A percentile compares a stretch with the other conserved stretches of the same genome.
Conservation (phyloP, 768 basidiomycete species). For the Boletus eberwhitei region DNA sequence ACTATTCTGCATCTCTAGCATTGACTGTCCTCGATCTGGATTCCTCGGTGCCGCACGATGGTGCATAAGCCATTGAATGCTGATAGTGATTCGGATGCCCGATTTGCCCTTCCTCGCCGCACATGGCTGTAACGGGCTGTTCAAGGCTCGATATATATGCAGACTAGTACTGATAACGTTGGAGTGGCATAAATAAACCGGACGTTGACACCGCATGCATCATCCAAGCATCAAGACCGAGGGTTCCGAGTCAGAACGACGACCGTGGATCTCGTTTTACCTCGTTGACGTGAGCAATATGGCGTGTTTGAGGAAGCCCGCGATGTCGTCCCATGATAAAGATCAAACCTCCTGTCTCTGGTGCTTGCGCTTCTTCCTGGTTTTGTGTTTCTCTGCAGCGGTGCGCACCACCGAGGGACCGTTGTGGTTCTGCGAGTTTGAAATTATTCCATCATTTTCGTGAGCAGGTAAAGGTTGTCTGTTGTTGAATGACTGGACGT, state of each 20-base stretch:
- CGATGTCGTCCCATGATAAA: too few relatives aligned
- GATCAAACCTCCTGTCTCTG: too few relatives aligned
- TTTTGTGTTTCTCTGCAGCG: too few relatives aligned
- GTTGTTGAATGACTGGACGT: background rate
- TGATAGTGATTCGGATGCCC: background rate
- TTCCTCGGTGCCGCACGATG: background rate
- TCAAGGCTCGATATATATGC: background rate
- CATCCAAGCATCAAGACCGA: background rate
- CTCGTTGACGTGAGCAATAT: too few relatives aligned
- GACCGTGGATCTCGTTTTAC: background rate
- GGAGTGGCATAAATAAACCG: background rate
- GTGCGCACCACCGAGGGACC: too few relatives aligned
- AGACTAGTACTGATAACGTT: background rate
- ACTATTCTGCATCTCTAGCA: background rate
- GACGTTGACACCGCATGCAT: too few relatives aligned
- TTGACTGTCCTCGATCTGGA: background rate
- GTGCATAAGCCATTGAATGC: background rate
- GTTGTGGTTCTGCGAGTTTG: too few relatives aligned
- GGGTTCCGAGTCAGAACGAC: background rate
- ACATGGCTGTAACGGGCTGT: background rate
- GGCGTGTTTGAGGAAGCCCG: too few relatives aligned
- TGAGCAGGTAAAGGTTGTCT: background rate
- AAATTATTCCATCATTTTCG: too few relatives aligned
- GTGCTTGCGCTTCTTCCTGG: too few relatives aligned
- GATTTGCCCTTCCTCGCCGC: background rate